These are phyloP conservation scores for Neocucurbitaria cava DNA, from an alignment of 2,329 filamentous ascomycete species.

Conservation along the genomic window DNA sequence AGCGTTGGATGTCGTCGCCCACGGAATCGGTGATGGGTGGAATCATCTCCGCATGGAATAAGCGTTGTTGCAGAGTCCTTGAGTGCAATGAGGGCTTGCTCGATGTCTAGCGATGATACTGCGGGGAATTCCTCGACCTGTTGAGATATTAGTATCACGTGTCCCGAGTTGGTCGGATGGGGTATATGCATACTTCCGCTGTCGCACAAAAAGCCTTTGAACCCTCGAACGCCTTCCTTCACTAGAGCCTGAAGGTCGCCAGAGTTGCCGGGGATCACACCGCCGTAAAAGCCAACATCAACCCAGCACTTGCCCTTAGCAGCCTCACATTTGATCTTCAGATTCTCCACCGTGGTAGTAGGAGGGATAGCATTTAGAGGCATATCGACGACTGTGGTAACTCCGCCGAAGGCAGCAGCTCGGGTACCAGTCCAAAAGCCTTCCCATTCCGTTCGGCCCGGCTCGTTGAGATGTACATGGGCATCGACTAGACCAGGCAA, in stretches of 20 bases:
- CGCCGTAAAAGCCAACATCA: constrained; percentile 98
- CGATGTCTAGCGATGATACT: constrained; percentile 80
- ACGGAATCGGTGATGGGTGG: constrained; percentile 83
- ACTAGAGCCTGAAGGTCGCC: constrained; percentile 80
- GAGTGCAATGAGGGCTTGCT: constrained; percentile 79
- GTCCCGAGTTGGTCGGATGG: not conserved
- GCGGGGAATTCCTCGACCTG: constrained; percentile 96
- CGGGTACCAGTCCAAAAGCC: constrained; percentile 95
- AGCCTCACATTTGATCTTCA: constrained; percentile 85
- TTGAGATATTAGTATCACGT: constrained; percentile 24
- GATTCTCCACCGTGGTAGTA: constrained; percentile 83
- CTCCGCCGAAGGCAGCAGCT: constrained; percentile 92
- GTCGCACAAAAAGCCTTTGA: constrained; percentile 98
- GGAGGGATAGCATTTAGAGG: constrained; percentile 96
- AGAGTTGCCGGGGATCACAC: constrained; percentile 89
- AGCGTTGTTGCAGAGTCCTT: constrained; percentile 84
- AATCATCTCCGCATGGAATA: constrained; percentile 99
- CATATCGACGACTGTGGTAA: constrained; percentile 98
- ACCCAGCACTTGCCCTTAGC: constrained; percentile 93
- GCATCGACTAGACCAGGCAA: constrained; percentile 94
- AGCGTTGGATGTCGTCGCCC: constrained; percentile 75
- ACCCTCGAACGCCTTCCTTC: constrained; percentile 85
- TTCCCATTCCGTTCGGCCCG: constrained; percentile 96
- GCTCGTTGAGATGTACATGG: constrained; percentile 97
- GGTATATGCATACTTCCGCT: constrained; percentile 75